phyloP scores from a whole-genome alignment of 352 stramenopile species.

The Lagenidium sp. region DNA sequence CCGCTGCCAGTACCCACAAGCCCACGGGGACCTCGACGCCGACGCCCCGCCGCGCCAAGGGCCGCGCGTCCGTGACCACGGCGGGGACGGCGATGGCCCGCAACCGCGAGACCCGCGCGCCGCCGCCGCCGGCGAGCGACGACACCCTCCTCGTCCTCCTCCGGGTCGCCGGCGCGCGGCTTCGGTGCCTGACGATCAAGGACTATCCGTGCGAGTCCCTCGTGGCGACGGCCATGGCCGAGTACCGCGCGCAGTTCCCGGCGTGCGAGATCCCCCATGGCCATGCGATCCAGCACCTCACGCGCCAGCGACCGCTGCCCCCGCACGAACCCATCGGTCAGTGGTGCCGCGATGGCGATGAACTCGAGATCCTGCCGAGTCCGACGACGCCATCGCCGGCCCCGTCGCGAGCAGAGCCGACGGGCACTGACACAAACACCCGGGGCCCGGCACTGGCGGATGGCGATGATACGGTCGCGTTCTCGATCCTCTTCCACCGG shows the following conservation, averaged over 20 bases:
- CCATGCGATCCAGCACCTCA: constrained; percentile 61
- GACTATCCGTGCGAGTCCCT: constrained; percentile 65
- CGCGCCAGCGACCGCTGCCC: constrained; percentile 43
- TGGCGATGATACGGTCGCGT: constrained; percentile 37
- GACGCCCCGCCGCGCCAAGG: not conserved
- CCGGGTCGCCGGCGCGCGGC: constrained; percentile 37
- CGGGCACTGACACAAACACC: no score
- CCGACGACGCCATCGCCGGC: not conserved
- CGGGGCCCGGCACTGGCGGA: constrained; percentile 3
- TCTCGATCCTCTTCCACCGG: constrained; percentile 76
- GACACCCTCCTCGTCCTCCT: constrained; percentile 34
- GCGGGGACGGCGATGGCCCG: constrained; percentile 16
- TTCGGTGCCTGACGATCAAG: constrained; percentile 43
- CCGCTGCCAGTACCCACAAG: not conserved
- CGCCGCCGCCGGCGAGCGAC: constrained; percentile 1
- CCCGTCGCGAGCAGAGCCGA: no score
- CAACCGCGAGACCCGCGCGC: constrained; percentile 17
- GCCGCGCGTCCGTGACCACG: not conserved
- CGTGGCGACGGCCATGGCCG: constrained; percentile 44
- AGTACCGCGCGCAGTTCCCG: constrained; percentile 50
- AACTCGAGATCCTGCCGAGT: constrained; percentile 51
- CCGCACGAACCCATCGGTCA: constrained; percentile 32
- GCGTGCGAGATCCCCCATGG: constrained; percentile 65
- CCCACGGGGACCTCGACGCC: not conserved
- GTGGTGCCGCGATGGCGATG: constrained; percentile 42